These are phyloP conservation scores for Barnettozyma pratensis DNA, from an alignment of 805 yeast genomes.

Conservation along the genomic window DNA sequence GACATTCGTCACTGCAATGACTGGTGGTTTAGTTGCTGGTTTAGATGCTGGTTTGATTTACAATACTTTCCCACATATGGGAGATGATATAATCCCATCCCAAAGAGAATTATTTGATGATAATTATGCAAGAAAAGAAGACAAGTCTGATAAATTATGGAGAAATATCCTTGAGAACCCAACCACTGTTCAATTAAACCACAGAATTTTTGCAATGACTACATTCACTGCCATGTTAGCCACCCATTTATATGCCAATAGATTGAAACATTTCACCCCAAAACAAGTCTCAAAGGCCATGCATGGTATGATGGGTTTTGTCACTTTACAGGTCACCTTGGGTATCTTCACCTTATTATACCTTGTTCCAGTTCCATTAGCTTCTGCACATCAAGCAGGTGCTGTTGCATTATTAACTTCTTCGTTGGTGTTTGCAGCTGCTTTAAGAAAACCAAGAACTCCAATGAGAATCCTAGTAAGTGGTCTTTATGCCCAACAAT, in stretches of 20 bases:
- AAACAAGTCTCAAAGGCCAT: conserved; percentile 49
- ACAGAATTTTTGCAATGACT: conserved; percentile 77
- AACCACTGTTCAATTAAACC: conserved; percentile 88
- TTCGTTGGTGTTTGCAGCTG: conserved; percentile 56
- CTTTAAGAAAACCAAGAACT: conserved; percentile 53
- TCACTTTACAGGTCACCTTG: conserved; percentile 71
- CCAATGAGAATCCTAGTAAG: conserved; percentile 32
- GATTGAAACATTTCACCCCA: conserved; percentile 52
- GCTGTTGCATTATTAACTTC: conserved; percentile 84
- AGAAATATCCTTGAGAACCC: conserved; percentile 94
- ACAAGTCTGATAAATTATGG: conserved; percentile 77
- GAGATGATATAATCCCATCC: conserved; percentile 74
- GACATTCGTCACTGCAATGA: conserved; percentile 87
- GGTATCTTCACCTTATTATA: conserved; percentile 85
- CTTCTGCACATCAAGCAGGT: conserved; percentile 96
- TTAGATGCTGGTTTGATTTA: conserved; percentile 95
- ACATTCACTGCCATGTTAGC: conserved; percentile 71
- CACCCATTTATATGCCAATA: conserved; percentile 62
- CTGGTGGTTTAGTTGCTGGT: conserved; percentile 98
- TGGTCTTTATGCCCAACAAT: conserved; percentile 28
- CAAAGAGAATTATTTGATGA: conserved; percentile 73
- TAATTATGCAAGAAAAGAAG: conserved; percentile 60
- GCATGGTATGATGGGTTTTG: conserved; percentile 77
- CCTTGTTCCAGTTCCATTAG: conserved; percentile 87
- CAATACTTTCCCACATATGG: conserved; percentile 97